A percentile compares a stretch with the other conserved stretches of the same genome.
Evolutionary conservation across 1,284 basidiomycete genomes (phyloP).

Genomic region (Microbotryum silenes-acaulis): DNA sequence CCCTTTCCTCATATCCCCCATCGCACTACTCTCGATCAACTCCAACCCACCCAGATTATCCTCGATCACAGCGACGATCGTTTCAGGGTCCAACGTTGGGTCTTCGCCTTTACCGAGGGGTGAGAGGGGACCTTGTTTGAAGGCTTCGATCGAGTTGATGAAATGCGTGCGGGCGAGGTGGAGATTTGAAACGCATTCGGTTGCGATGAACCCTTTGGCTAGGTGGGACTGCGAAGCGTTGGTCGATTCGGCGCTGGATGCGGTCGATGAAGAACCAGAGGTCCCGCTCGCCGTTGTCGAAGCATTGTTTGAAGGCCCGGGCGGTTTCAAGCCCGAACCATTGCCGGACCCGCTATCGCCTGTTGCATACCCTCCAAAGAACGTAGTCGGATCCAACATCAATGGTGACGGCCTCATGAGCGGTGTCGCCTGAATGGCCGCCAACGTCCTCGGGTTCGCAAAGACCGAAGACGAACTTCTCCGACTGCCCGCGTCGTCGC

Average conservation of each 20-base stretch:
- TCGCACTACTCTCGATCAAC: conserved; percentile 33
- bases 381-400: neutral
- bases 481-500: neutral
- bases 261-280: neutral
- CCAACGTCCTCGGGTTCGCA: neutral
- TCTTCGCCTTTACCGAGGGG: too few relatives aligned
- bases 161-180: conserved; percentile 29
- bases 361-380: neutral
- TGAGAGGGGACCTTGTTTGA: neutral
- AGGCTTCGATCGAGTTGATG: conserved; percentile 21
- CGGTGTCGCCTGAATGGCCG: too few relatives aligned
- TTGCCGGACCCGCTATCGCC: neutral
- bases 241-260: conserved; percentile 1
- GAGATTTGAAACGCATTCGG: conserved; percentile 34
- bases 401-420: too few relatives aligned
- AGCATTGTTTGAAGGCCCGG: neutral
- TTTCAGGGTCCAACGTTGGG: neutral
- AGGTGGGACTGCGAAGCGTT: neutral
- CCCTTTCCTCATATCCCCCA: conserved; percentile 29
- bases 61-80: conserved; percentile 31
- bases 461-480: conserved; percentile 3
- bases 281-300: neutral
- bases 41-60: conserved; percentile 30
- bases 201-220: conserved; percentile 23
- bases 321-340: neutral